Evolutionary conservation across 2,329 filamentous ascomycete species (phyloP), one percentile per base, ranked within the genome.

Genomic region (Aplosporella prunicola): DNA sequence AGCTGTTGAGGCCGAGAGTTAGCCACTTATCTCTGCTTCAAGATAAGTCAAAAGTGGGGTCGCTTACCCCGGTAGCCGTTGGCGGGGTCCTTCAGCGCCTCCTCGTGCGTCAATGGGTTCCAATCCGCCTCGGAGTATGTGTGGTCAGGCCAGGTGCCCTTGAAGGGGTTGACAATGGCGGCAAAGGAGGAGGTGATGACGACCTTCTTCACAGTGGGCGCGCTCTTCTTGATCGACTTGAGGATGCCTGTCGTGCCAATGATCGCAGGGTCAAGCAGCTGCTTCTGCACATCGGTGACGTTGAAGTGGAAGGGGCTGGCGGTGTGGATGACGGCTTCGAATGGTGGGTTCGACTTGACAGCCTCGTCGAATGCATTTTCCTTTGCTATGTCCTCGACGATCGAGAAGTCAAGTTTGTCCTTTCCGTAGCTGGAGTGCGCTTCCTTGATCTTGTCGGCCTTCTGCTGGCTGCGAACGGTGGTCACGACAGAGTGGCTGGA

Each of bases 301-400:
- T 80, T 80, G 53, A 78, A 72, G 49, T 82, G 78, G 63, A 83
- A 88, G 0, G 84, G 82, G 22, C 53, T 57, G 1, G 60, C 58
- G 11, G 60, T 62, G 39, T 62, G 60, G 13, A 63, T 46, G 32
- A 89, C 80, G 30, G 72, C 78, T 49, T 84, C 78, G 44, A 89
- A 82, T 0, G 76, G 73, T 11, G 74, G 74, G 38, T 73, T 65
- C 11, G 73, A 76, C 45, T 74, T 64, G 32, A 78, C 68, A 11
- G 72, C 74, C 55, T 68, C 51, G 44, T 70, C 67, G 45, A 91
- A 93, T 16, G 81, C 82, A 13, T 72, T 73, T 15, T 76, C 69
- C 44, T 76, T 53, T 0, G 80, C 78, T 45, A 93, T 78, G 46
- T 93, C 82, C 32, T 76, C 69, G 9, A 93, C 81, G 42, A 89